phyloP scores from a whole-genome alignment of 345 rosid genomes.

The Erodium maritimum region DNA sequence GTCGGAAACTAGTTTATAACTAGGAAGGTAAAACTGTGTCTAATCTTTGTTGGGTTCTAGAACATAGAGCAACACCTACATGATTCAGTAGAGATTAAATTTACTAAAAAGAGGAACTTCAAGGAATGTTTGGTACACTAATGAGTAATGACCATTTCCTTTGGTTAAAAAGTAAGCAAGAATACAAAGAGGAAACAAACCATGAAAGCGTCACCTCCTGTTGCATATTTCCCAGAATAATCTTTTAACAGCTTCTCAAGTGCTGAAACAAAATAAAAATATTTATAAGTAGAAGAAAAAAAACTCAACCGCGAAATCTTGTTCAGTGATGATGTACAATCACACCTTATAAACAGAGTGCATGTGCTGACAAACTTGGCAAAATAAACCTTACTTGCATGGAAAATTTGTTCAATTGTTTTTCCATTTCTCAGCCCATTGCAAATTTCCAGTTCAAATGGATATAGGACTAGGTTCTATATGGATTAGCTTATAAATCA shows the following conservation, averaged over 20 bases:
- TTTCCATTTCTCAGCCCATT: too few species aligned
- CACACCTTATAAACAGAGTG: neutral
- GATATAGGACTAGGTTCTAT: neutral
- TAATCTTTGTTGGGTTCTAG: too few species aligned
- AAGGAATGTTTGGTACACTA: neutral
- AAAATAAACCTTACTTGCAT: neutral
- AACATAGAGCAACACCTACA: neutral
- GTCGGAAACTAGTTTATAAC: too few species aligned
- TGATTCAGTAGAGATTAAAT: too few species aligned
- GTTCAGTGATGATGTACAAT: neutral
- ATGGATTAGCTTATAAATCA: neutral
- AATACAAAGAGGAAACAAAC: slow-evolving; percentile 22
- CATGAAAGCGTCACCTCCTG: slow-evolving; percentile 63
- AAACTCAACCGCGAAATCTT: neutral
- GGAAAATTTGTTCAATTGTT: neutral
- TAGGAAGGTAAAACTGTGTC: too few species aligned
- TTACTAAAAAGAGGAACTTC: too few species aligned
- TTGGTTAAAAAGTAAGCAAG: neutral
- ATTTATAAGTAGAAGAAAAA: slow-evolving; percentile 2
- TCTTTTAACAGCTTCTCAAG: slow-evolving; percentile 55
- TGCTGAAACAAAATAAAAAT: slow-evolving; percentile 28
- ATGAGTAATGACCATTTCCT: too few species aligned
- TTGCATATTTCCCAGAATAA: slow-evolving; percentile 60
- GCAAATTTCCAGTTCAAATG: neutral
- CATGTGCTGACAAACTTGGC: neutral